Conservation (phyloP, 139 green algal genomes). For the Tetradesmus obliquus region DNA sequence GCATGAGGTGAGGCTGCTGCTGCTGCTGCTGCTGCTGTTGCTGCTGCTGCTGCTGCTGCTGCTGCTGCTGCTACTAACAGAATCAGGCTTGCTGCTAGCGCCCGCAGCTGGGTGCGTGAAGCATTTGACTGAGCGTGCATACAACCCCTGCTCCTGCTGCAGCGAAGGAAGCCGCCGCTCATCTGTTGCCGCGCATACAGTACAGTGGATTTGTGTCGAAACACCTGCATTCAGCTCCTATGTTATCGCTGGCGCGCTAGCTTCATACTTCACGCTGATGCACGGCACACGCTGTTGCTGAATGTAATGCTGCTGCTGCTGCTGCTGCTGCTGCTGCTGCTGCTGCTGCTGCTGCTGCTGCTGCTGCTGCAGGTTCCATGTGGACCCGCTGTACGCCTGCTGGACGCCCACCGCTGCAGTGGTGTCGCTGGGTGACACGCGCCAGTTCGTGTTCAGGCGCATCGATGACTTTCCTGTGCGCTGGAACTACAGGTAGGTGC, state of each 20-base stretch:
- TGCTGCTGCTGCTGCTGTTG: not conserved
- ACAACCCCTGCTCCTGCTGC: too few relatives aligned
- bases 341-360: not conserved
- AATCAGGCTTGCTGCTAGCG: not conserved
- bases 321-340: not conserved
- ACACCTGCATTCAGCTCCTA: too few relatives aligned
- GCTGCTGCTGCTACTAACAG: not conserved
- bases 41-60: not conserved
- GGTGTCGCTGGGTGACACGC: conserved; percentile 55
- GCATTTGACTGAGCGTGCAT: too few relatives aligned
- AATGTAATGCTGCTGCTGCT: not conserved
- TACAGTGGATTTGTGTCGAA: too few relatives aligned
- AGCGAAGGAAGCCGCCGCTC: too few relatives aligned
- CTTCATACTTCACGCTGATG: not conserved
- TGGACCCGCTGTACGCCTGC: conserved; percentile 53
- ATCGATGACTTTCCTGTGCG: conserved; percentile 30
- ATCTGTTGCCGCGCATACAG: too few relatives aligned
- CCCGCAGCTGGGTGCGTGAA: too few relatives aligned
- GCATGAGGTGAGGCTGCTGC: conserved; percentile 53
- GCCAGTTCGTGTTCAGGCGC: conserved; percentile 61
- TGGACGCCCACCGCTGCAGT: conserved; percentile 57
- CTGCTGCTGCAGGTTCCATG: conserved; percentile 50
- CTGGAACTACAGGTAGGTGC: conserved; percentile 13
- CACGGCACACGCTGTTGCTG: not conserved
- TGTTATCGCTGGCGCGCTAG: not conserved